Conservation (phyloP, 2,329 filamentous ascomycete species). For the Intubia oerlemansii region DNA sequence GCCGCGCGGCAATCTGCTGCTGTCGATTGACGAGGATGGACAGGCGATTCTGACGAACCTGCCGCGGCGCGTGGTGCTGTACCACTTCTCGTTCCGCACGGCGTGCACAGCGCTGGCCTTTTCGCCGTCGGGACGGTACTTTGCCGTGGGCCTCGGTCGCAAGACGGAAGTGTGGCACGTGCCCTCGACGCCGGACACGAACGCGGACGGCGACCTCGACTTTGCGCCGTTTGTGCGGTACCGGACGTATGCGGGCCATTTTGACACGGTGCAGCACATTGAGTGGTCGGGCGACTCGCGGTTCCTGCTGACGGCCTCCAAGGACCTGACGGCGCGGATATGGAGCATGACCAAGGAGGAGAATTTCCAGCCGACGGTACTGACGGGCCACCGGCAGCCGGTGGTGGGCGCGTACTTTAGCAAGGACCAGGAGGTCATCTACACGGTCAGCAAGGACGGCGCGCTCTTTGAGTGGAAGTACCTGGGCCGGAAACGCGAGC, state of each 20-base stretch:
- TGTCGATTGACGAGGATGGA: constrained; percentile 87
- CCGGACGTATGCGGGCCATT: constrained; percentile 70
- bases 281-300: constrained; percentile 93
- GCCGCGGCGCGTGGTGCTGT: constrained; percentile 62
- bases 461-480: constrained; percentile 91
- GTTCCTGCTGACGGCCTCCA: constrained; percentile 83
- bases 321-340: constrained; percentile 80
- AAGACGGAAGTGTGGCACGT: constrained; percentile 93
- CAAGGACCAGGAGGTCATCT: constrained; percentile 82
- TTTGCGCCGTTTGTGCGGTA: constrained; percentile 90
- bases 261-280: constrained; percentile 66
- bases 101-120: constrained; percentile 69
- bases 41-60: constrained; percentile 86
- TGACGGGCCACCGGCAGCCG: constrained; percentile 77
- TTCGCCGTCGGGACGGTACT: constrained; percentile 75
- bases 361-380: constrained; percentile 70
- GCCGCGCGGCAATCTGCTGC: constrained; percentile 74
- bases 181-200: constrained; percentile 67
- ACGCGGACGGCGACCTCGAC: constrained; percentile 61
- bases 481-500: constrained; percentile 28
- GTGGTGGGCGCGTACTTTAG: constrained; percentile 97
- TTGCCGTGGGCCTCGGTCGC: constrained; percentile 71
- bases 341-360: constrained; percentile 83
- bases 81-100: constrained; percentile 90
- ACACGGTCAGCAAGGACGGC: constrained; percentile 93